phyloP scores from a whole-genome alignment of 2,329 filamentous ascomycete species.

The Rutstroemia sp. region DNA sequence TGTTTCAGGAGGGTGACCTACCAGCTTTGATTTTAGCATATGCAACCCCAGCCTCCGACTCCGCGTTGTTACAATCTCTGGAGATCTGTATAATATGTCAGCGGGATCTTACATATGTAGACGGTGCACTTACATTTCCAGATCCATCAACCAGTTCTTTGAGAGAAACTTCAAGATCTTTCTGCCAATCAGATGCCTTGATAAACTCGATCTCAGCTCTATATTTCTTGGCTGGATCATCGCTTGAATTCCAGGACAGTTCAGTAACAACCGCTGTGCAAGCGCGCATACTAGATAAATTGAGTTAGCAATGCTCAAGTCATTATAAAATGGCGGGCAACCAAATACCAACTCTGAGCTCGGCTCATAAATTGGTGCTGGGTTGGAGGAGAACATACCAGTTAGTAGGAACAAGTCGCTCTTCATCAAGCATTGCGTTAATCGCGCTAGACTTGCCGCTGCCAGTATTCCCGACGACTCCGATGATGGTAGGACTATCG shows the following conservation, averaged over 20 bases:
- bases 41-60: constrained; percentile 35
- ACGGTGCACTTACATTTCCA: constrained; percentile 21
- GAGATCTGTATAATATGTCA: constrained; percentile 28
- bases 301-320: not conserved
- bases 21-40: constrained; percentile 42
- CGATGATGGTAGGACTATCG: constrained; percentile 22
- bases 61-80: constrained; percentile 14
- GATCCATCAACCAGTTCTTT: constrained; percentile 13
- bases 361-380: not conserved
- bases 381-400: not conserved
- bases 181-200: constrained; percentile 16
- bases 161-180: constrained; percentile 15
- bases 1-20: constrained; percentile 29
- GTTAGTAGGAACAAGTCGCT: constrained; percentile 37
- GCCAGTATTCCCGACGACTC: constrained; percentile 24
- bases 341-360: too few species aligned
- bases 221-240: constrained; percentile 30
- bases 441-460: constrained; percentile 23
- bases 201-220: constrained; percentile 35
- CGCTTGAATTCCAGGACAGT: constrained; percentile 20
- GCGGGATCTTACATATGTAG: not conserved
- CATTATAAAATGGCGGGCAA: too few species aligned
- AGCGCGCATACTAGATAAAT: constrained; percentile 13
- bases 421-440: constrained; percentile 37
- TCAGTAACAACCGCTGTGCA: constrained; percentile 12